These are phyloP conservation scores for Diaporthe australafricana DNA, from an alignment of 2,329 filamentous ascomycete species.

Conservation along the genomic window DNA sequence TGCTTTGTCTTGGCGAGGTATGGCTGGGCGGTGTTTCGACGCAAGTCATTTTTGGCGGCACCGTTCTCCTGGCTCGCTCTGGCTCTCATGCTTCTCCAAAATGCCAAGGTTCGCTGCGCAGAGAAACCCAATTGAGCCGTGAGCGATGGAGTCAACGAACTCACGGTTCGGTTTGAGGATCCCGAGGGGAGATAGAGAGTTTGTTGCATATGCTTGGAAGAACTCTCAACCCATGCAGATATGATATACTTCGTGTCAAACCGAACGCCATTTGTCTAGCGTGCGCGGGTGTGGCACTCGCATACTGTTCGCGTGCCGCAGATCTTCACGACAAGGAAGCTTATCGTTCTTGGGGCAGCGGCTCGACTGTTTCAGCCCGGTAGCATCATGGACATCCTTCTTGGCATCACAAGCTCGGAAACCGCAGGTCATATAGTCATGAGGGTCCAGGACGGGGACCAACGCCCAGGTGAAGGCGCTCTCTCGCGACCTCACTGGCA, in stretches of 20 bases:
- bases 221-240: conserved; percentile 5
- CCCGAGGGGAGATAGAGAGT: background rate
- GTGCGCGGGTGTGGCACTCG: conserved; percentile 16
- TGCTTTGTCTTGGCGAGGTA: conserved; percentile 14
- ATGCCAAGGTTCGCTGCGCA: background rate
- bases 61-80: conserved; percentile 1
- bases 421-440: conserved; percentile 16
- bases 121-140: background rate
- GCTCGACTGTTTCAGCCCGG: conserved; percentile 31
- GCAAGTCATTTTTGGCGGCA: conserved; percentile 20
- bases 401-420: conserved; percentile 29
- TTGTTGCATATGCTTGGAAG: background rate
- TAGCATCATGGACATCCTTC: conserved; percentile 33
- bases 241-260: conserved; percentile 1
- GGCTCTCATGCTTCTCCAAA: conserved; percentile 4
- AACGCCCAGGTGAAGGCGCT: background rate
- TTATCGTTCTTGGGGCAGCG: conserved; percentile 15
- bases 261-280: conserved; percentile 8
- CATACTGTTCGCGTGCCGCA: conserved; percentile 25
- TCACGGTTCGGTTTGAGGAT: background rate
- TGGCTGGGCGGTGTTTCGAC: conserved; percentile 23
- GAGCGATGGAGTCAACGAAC: background rate
- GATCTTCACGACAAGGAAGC: conserved; percentile 21
- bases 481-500: conserved; percentile 21
- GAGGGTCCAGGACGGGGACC: background rate